phyloP scores from a whole-genome alignment of 306 rosid genomes.

The Rosa chinensis region DNA sequence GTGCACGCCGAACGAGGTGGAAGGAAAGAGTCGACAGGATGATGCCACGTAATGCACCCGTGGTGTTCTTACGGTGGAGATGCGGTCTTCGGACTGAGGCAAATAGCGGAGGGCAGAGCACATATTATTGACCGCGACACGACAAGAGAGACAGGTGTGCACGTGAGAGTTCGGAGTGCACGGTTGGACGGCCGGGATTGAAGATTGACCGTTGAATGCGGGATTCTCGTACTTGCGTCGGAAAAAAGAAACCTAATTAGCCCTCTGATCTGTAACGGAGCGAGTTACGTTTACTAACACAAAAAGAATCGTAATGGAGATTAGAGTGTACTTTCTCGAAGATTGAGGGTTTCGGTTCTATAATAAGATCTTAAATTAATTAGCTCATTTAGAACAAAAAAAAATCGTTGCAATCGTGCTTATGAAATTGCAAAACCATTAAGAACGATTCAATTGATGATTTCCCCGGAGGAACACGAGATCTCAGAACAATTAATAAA shows the following conservation, averaged over 20 bases:
- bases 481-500: too few species aligned
- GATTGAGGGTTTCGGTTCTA: not conserved
- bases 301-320: not conserved
- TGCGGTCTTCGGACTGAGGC: not conserved
- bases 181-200: constrained; percentile 10
- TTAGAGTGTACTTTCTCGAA: too few species aligned
- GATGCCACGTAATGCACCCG: not conserved
- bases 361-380: too few species aligned
- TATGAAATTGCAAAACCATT: too few species aligned
- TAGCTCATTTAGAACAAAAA: too few species aligned
- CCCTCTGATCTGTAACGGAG: too few species aligned
- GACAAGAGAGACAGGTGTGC: constrained; percentile 26
- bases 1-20: not conserved
- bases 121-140: not conserved
- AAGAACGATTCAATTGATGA: too few species aligned
- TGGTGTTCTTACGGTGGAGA: not conserved
- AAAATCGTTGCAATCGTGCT: too few species aligned
- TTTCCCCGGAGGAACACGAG: too few species aligned
- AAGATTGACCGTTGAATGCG: constrained; percentile 22
- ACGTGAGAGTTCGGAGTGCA: constrained; percentile 21
- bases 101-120: not conserved
- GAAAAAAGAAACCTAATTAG: not conserved
- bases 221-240: constrained; percentile 24
- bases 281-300: too few species aligned
- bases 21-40: not conserved